These are phyloP conservation scores for Plasmodium gonderi DNA, from an alignment of 169 alveolate genomes.

Conservation along the genomic window DNA sequence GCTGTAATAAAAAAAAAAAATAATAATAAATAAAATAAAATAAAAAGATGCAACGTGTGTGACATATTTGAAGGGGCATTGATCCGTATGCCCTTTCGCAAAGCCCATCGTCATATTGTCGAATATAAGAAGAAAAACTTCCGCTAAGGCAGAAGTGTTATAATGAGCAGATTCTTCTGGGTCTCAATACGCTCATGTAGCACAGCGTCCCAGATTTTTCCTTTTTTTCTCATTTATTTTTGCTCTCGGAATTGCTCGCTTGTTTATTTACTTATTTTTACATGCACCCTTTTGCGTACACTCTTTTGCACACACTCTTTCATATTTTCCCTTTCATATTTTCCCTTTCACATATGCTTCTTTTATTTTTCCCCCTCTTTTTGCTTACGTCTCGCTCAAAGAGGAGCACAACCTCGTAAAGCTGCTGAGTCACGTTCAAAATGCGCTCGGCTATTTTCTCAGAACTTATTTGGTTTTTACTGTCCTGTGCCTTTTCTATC, in stretches of 20 bases:
- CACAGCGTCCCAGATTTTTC: no score
- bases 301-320: background rate
- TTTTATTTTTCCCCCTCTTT: background rate
- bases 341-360: background rate
- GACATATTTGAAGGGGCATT: background rate
- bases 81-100: background rate
- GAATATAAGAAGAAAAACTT: no score
- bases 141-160: no score
- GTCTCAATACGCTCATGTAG: no score
- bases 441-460: constrained; percentile 51
- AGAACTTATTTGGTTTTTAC: constrained; percentile 21
- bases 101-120: no score
- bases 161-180: no score
- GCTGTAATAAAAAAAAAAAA: background rate
- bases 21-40: background rate
- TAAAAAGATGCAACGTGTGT: no score
- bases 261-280: no score
- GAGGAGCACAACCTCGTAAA: constrained; percentile 19
- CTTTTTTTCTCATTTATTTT: no score
- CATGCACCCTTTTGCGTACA: no score
- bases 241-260: no score
- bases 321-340: background rate
- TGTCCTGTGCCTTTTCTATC: constrained; percentile 31
- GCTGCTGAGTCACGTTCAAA: background rate
- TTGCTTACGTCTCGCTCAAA: constrained; percentile 57